Evolutionary conservation across 192 early-diverging fungal genomes (phyloP).

Genomic region (Backusella macrospora): DNA sequence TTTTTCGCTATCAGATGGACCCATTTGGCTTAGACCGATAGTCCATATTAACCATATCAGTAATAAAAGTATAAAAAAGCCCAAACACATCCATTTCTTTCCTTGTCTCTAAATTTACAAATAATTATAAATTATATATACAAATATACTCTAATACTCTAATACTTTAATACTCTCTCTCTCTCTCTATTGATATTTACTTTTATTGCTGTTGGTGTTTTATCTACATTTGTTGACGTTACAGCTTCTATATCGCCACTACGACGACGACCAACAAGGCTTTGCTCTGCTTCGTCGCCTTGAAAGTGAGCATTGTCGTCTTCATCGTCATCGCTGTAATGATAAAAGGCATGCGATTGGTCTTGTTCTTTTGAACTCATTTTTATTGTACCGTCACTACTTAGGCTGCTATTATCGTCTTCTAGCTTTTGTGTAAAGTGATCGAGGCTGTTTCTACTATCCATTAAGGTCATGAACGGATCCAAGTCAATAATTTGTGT

Average conservation of each 20-base stretch:
- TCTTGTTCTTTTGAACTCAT: constrained; percentile 12
- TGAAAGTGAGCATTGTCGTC: background rate
- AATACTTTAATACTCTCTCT: too few relatives aligned
- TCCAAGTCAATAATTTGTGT: constrained; percentile 3
- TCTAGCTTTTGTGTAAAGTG: background rate
- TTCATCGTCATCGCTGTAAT: background rate
- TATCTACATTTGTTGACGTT: background rate
- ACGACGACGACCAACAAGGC: background rate
- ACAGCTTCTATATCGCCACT: background rate
- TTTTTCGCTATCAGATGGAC: constrained; percentile 3
- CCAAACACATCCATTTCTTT: constrained; percentile 31
- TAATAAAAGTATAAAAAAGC: constrained; percentile 25
- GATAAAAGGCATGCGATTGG: background rate
- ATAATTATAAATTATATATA: background rate
- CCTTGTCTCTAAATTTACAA: background rate
- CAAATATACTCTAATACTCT: background rate
- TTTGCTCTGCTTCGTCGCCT: constrained; percentile 12
- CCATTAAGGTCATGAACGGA: constrained; percentile 14
- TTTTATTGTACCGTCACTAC: constrained; percentile 1
- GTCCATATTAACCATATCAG: constrained; percentile 39
- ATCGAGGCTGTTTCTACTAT: constrained; percentile 10
- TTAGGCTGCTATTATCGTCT: constrained; percentile 15
- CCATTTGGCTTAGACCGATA: constrained; percentile 25
- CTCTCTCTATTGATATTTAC: too few relatives aligned
- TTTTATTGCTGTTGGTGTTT: background rate